These are phyloP conservation scores for Scheffersomyces cryptocercus DNA, from an alignment of 1,139 yeast species.

Conservation along the genomic window DNA sequence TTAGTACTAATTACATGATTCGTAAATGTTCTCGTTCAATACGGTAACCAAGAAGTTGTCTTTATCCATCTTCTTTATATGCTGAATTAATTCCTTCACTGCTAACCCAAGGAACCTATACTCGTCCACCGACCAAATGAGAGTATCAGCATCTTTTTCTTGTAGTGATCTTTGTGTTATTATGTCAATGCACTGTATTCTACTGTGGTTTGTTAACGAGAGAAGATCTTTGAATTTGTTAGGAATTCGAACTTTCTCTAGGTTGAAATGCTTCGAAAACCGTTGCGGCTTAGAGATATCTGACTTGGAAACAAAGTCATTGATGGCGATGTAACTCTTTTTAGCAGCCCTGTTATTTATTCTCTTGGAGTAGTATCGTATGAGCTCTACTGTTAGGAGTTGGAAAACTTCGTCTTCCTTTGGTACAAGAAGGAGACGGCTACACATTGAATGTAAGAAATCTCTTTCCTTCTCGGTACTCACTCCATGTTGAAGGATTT, in stretches of 20 bases:
- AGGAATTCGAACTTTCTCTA: slow-evolving; percentile 15
- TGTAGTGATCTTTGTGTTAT: slow-evolving; percentile 23
- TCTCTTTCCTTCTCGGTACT: slow-evolving; percentile 3
- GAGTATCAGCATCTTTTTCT: slow-evolving; percentile 22
- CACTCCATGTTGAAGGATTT: slow-evolving; percentile 8
- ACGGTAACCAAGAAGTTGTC: slow-evolving; percentile 8
- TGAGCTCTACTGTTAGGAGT: slow-evolving; percentile 3
- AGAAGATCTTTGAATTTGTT: slow-evolving; percentile 13
- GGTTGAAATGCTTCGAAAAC: slow-evolving; percentile 8
- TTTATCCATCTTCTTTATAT: slow-evolving; percentile 5
- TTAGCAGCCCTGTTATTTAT: slow-evolving; percentile 14
- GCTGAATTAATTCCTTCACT: slow-evolving; percentile 21
- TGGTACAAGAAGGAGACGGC: slow-evolving; percentile 8
- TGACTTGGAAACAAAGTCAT: slow-evolving; percentile 7
- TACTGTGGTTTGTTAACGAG: slow-evolving; percentile 10
- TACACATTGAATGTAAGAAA: slow-evolving; percentile 13
- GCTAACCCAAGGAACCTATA: slow-evolving; percentile 32
- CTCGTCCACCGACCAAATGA: slow-evolving; percentile 37
- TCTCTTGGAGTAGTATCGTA: slow-evolving; percentile 9
- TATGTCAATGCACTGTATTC: slow-evolving; percentile 16
- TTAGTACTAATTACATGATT: neutral
- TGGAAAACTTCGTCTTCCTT: slow-evolving; percentile 7
- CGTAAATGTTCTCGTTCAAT: neutral
- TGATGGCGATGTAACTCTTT: slow-evolving; percentile 11
- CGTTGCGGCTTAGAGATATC: slow-evolving; percentile 1